Evolutionary conservation across 306 rosid species (phyloP), one percentile per base, ranked within the genome.

Genomic region (Prunus fruticosa): DNA sequence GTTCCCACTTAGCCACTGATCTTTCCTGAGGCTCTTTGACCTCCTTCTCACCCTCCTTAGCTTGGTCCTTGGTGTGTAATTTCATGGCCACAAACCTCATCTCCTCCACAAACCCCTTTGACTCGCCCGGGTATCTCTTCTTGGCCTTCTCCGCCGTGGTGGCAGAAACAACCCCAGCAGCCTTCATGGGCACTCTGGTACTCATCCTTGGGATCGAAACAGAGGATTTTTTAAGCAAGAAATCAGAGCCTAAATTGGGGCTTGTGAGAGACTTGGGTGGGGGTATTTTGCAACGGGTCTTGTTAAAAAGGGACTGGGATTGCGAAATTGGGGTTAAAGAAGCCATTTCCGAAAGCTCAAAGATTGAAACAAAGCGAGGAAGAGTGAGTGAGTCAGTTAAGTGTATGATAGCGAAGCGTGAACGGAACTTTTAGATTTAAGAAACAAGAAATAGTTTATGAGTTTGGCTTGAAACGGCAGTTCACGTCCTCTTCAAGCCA

Each of bases 31-130:
- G 98, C 68, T 88, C 85, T 66, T 81, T 87, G 2, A 82, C 93
- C 5, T 82, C 96, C 78, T 89, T 96, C 88, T 96, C 90, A 0
- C 99, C 99, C 78, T 96, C 99, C 78, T 81, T 89, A 0, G 98
- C 97, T n/a, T 96, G 99, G 38, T 93, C 99, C 64, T 66, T 92
- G 1, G 99, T 91, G 18, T 96, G 99, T 79, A 92, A 61, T 82
- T 86, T 96, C 99, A 96, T 96, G 1, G 99, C 99, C 73, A 96
- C 99, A 47, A 96, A 96, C 82, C 99, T 93, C 99, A 96, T 96
- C 91, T 96, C 99, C 84, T 96, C 99, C 81, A 96, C 99, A 43
- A 96, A 92, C 69, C 99, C 99, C 81, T 96, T 95, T 0, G 91
- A 58, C 79, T 92, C 99, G 1, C 97, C 99, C 0, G 98, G 98